A percentile compares a stretch with the other conserved stretches of the same genome.
phyloP scores from a whole-genome alignment of 805 yeast species.

The Sugiyamaella marilandica region DNA sequence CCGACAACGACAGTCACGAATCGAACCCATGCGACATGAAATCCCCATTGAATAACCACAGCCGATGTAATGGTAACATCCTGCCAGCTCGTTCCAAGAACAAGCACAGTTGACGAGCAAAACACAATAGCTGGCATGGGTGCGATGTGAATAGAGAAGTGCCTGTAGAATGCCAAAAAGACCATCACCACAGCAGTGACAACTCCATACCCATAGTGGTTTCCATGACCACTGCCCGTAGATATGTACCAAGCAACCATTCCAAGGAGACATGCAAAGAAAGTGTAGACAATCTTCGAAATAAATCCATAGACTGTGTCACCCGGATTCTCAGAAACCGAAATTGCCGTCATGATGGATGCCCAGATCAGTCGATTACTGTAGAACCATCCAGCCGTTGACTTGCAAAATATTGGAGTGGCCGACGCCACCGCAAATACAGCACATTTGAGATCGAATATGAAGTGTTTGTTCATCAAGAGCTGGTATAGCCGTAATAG shows the following conservation, averaged over 20 bases:
- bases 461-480: conserved; percentile 14
- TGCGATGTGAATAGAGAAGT: conserved; percentile 26
- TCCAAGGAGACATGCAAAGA: conserved; percentile 31
- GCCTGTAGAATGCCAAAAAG: conserved; percentile 29
- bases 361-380: conserved; percentile 29
- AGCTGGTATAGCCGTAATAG: conserved; percentile 5
- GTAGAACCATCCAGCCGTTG: conserved; percentile 26
- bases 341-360: conserved; percentile 29
- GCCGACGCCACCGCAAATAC: conserved; percentile 21
- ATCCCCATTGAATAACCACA: conserved; percentile 27
- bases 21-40: conserved; percentile 33
- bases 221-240: conserved; percentile 32
- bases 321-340: conserved; percentile 30
- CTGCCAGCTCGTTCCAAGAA: conserved; percentile 33
- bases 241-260: conserved; percentile 35
- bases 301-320: conserved; percentile 31
- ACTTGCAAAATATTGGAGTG: conserved; percentile 26
- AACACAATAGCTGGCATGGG: conserved; percentile 31
- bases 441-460: conserved; percentile 27
- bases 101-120: conserved; percentile 28
- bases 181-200: conserved; percentile 27
- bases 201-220: conserved; percentile 32
- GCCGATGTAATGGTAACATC: conserved; percentile 21
- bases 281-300: conserved; percentile 26
- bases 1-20: conserved; percentile 32